Evolutionary conservation across 2,329 filamentous ascomycete species (phyloP), one percentile per base, ranked within the genome.

Genomic region (Neurospora sp.): DNA sequence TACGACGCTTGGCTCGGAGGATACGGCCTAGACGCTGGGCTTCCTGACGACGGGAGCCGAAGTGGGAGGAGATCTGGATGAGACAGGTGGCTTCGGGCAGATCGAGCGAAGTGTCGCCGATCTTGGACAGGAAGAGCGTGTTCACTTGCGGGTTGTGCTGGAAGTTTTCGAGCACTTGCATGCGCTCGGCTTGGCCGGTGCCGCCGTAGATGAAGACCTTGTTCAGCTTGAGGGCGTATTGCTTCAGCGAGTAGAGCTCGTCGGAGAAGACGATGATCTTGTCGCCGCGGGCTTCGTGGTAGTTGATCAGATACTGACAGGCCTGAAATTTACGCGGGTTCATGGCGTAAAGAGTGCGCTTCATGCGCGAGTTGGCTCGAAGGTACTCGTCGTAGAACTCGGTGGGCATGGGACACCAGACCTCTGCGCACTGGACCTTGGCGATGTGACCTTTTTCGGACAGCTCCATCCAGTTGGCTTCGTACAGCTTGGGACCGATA

Each of bases 391-490:
- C 91, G 79, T 97, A 98, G 78, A 99, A 99, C 76, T 99, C 96
- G 0, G 94, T 96, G 0, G 96, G 97, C 96, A 99, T 99, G 2
- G 95, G 93, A 78, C 96, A 99, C 96, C 96, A 99, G 7, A 99
- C 96, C 80, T 99, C 96, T 15, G 96, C 96, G 79, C 96, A 99
- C 80, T 99, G 96, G 1, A 99, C 96, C 75, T 93, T 91, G 42
- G 96, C 96, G 79, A 99, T 99, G 78, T 97, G 94, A 0, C 96
- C 96, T 80, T 97, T 93, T 77, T 97, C 93, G 1, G 95, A 96
- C 52, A 99, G 87, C 79, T 99, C 96, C 90, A 98, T 97, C 96
- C 96, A 99, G 79, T 99, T 99, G 38, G 96, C 96, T 80, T 99
- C 96, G 78, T 97, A 99, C 0, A 99, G 84, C 80, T 99, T 99